Conservation (phyloP, 352 stramenopile genomes). For the Globisporangium solare region DNA sequence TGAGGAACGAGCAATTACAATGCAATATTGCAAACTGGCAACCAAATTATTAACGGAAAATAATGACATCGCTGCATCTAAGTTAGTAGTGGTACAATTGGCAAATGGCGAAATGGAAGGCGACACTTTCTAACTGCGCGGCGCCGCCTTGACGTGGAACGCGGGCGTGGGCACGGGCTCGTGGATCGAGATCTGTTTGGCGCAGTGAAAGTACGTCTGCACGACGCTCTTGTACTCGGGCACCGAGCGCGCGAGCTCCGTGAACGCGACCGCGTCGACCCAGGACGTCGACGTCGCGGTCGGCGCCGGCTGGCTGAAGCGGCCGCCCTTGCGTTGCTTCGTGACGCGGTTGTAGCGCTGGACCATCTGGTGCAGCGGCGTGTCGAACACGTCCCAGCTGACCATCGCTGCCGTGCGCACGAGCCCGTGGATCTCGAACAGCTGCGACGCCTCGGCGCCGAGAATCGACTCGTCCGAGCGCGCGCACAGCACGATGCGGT, state of each 20-base stretch:
- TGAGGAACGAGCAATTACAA: too few relatives aligned
- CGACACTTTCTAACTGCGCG: conserved; percentile 3
- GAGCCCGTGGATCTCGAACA: conserved; percentile 74
- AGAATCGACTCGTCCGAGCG: conserved; percentile 73
- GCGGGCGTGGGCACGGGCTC: conserved; percentile 55
- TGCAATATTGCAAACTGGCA: too few relatives aligned
- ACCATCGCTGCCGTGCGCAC: conserved; percentile 27
- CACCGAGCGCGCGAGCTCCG: conserved; percentile 42
- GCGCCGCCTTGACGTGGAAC: conserved; percentile 37
- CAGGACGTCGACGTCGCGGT: conserved; percentile 21
- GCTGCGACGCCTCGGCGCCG: conserved; percentile 43
- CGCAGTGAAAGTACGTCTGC: conserved; percentile 53
- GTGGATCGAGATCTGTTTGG: conserved; percentile 53
- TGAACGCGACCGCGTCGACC: conserved; percentile 37
- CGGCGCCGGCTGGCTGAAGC: not conserved
- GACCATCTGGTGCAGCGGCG: conserved; percentile 50
- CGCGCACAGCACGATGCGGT: conserved; percentile 66
- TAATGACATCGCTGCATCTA: too few relatives aligned
- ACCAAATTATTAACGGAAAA: too few relatives aligned
- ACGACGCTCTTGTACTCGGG: conserved; percentile 67
- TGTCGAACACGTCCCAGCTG: conserved; percentile 64
- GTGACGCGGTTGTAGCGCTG: conserved; percentile 38
- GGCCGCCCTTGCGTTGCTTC: conserved; percentile 20
- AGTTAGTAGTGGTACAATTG: too few relatives aligned
- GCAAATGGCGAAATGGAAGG: not conserved